phyloP scores from a whole-genome alignment of 108 stramenopile genomes.

The Nitzschia sp. region DNA sequence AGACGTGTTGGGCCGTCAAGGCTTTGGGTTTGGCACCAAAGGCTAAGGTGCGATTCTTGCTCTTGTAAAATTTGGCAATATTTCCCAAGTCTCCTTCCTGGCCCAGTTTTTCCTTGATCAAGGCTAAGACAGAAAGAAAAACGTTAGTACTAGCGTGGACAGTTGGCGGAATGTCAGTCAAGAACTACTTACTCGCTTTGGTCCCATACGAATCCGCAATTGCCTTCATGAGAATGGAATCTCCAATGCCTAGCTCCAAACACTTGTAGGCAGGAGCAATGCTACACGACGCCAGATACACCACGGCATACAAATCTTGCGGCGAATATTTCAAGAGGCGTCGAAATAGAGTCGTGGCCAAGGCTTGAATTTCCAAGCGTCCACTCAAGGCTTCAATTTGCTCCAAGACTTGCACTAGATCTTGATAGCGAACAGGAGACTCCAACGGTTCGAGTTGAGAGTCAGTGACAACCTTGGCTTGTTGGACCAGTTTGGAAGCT shows the following conservation, averaged over 20 bases:
- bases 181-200: conserved; percentile 32
- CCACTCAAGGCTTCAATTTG: conserved; percentile 75
- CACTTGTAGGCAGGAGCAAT: conserved; percentile 95
- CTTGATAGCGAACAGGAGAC: conserved; percentile 61
- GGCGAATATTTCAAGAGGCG: conserved; percentile 18
- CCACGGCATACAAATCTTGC: conserved; percentile 72
- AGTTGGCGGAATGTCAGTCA: background rate
- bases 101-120: conserved; percentile 85
- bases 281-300: conserved; percentile 88
- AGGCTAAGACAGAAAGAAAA: background rate
- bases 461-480: conserved; percentile 27
- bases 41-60: conserved; percentile 88
- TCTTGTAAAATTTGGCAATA: conserved; percentile 86
- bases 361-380: conserved; percentile 90
- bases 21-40: conserved; percentile 74
- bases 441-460: background rate
- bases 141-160: too few species aligned
- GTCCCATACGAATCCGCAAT: conserved; percentile 88
- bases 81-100: conserved; percentile 92
- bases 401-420: conserved; percentile 69
- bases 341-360: conserved; percentile 74
- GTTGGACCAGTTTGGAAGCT: conserved; percentile 16
- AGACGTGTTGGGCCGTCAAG: conserved; percentile 57
- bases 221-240: conserved; percentile 93
- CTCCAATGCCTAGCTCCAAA: conserved; percentile 97